Evolutionary conservation across 2,329 filamentous ascomycete species (phyloP).

Genomic region (Pseudonectria buxi): DNA sequence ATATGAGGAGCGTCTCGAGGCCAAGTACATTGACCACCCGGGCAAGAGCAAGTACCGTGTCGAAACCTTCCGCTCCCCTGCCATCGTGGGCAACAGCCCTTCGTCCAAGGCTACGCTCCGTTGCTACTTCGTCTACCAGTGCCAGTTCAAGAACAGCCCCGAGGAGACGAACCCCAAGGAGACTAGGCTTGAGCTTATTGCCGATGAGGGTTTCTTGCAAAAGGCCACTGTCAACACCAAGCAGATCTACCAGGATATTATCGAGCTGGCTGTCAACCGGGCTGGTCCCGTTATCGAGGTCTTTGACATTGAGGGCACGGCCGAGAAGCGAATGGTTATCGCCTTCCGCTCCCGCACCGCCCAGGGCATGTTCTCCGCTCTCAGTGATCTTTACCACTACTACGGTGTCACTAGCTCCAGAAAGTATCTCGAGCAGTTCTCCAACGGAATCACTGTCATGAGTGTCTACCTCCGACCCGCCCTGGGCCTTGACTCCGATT

Average conservation of each 20-base stretch:
- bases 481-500: slow-evolving; percentile 46
- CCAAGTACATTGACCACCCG: slow-evolving; percentile 86
- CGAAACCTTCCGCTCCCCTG: slow-evolving; percentile 92
- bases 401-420: slow-evolving; percentile 93
- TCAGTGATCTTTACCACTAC: slow-evolving; percentile 97
- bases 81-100: slow-evolving; percentile 60
- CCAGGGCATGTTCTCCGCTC: slow-evolving; percentile 85
- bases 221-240: slow-evolving; percentile 96
- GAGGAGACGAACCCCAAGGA: slow-evolving; percentile 68
- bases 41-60: slow-evolving; percentile 76
- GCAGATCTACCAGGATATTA: slow-evolving; percentile 90
- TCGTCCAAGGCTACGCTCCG: slow-evolving; percentile 76
- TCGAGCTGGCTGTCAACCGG: slow-evolving; percentile 73
- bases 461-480: slow-evolving; percentile 85
- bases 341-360: slow-evolving; percentile 93
- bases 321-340: slow-evolving; percentile 89
- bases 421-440: slow-evolving; percentile 98
- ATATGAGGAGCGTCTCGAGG: slow-evolving; percentile 89
- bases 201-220: slow-evolving; percentile 87
- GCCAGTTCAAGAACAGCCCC: slow-evolving; percentile 71
- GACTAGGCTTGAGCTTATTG: slow-evolving; percentile 84
- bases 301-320: slow-evolving; percentile 86
- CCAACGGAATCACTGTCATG: slow-evolving; percentile 95
- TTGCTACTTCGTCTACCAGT: slow-evolving; percentile 99
- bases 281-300: slow-evolving; percentile 96